These are phyloP conservation scores for Cymodocea nodosa DNA, from an alignment of 116 monocot genomes.

Conservation along the genomic window DNA sequence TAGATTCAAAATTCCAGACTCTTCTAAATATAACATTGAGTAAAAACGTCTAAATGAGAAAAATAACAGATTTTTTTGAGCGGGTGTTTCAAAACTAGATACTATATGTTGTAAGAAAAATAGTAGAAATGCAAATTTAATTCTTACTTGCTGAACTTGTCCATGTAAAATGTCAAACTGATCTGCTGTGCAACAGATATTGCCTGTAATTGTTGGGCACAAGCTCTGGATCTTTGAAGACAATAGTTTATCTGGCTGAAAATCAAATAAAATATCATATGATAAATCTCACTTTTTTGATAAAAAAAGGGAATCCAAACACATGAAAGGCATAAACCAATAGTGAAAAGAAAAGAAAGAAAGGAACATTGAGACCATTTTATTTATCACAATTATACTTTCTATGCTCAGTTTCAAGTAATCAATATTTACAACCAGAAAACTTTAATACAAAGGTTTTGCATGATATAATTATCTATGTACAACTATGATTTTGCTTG, in stretches of 20 bases:
- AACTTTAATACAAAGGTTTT: no score
- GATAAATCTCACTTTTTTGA: no score
- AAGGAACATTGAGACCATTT: background rate
- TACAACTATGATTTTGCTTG: no score
- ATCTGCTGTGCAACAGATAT: constrained; percentile 68
- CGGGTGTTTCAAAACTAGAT: no score
- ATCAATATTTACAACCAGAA: no score
- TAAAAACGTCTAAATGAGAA: no score
- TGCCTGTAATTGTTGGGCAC: constrained; percentile 81
- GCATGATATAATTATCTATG: no score
- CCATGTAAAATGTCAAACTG: constrained; percentile 76
- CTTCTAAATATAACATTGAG: no score
- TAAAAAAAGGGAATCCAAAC: no score
- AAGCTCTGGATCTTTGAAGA: constrained; percentile 93
- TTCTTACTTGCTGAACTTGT: constrained; percentile 86
- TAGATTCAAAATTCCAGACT: no score
- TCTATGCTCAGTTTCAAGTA: background rate
- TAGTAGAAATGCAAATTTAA: background rate
- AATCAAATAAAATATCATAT: background rate
- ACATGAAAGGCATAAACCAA: background rate
- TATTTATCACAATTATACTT: background rate
- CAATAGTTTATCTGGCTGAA: constrained; percentile 78
- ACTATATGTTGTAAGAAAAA: background rate
- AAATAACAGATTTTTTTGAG: no score
- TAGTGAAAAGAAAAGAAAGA: background rate